Evolutionary conservation across 1,139 yeast genomes (phyloP).

Genomic region (Yamadazyma siamensis): DNA sequence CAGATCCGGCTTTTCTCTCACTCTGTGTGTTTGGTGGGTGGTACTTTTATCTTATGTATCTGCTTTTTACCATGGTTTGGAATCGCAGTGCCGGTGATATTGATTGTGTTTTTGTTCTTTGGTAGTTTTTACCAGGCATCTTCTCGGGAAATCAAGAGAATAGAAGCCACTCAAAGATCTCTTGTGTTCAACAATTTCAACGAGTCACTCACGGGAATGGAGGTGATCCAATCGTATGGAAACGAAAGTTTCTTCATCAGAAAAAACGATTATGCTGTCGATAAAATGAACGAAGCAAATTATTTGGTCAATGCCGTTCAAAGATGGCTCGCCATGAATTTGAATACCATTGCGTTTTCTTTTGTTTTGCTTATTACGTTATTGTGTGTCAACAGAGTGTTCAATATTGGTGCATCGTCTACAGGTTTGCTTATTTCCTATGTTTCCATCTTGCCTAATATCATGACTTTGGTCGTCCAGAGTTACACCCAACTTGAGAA

Average conservation of each 20-base stretch:
- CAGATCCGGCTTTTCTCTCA: slow-evolving; percentile 50
- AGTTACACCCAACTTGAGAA: slow-evolving; percentile 73
- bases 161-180: slow-evolving; percentile 36
- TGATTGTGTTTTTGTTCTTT: slow-evolving; percentile 43
- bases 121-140: slow-evolving; percentile 54
- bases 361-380: slow-evolving; percentile 50
- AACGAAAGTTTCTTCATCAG: slow-evolving; percentile 47
- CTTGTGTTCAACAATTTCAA: slow-evolving; percentile 59
- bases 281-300: slow-evolving; percentile 72
- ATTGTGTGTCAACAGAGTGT: slow-evolving; percentile 64
- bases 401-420: slow-evolving; percentile 60
- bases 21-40: slow-evolving; percentile 52
- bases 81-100: slow-evolving; percentile 36
- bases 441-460: slow-evolving; percentile 50
- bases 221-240: slow-evolving; percentile 64
- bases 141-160: slow-evolving; percentile 40
- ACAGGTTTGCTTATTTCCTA: slow-evolving; percentile 71
- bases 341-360: slow-evolving; percentile 54
- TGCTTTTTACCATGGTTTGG: slow-evolving; percentile 65
- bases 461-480: slow-evolving; percentile 49
- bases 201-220: slow-evolving; percentile 70
- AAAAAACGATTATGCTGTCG: slow-evolving; percentile 47
- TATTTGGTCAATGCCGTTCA: slow-evolving; percentile 66
- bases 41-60: slow-evolving; percentile 64
- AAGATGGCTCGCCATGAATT: slow-evolving; percentile 75